Percentiles rank a stretch among this genome's conserved stretches.
Conservation (phyloP, 2,329 filamentous ascomycete genomes). For the Penicillium corylophilum region DNA sequence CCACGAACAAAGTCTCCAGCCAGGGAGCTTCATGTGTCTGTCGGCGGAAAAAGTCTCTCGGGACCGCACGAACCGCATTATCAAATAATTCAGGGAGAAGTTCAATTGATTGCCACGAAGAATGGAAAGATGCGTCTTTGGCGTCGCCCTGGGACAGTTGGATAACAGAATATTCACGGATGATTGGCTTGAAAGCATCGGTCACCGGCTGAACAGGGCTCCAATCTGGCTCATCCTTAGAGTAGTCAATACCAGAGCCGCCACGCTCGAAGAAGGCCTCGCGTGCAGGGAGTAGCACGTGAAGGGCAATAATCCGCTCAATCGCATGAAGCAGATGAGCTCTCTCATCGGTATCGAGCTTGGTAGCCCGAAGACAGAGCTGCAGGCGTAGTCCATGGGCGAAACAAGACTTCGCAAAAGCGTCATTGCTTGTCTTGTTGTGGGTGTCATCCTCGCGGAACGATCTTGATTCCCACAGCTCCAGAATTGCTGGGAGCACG, state of each 20-base stretch:
- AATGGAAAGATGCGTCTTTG: conserved; percentile 11
- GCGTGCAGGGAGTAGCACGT: conserved; percentile 44
- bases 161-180: conserved; percentile 26
- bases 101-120: conserved; percentile 32
- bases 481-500: conserved; percentile 34
- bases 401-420: conserved; percentile 36
- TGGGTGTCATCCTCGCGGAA: conserved; percentile 32
- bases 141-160: conserved; percentile 6
- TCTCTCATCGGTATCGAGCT: conserved; percentile 33
- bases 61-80: conserved; percentile 47
- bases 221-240: conserved; percentile 34
- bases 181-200: conserved; percentile 36
- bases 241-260: conserved; percentile 35
- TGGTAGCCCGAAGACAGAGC: conserved; percentile 26
- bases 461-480: conserved; percentile 41
- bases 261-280: conserved; percentile 37
- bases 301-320: conserved; percentile 40
- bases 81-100: conserved; percentile 46
- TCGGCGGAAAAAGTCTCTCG: conserved; percentile 43
- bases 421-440: conserved; percentile 37
- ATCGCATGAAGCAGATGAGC: conserved; percentile 33
- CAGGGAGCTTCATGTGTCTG: conserved; percentile 49
- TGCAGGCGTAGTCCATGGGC: conserved; percentile 36
- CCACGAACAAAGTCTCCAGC: conserved; percentile 51
- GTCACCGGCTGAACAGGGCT: conserved; percentile 37